A percentile compares a stretch with the other conserved stretches of the same genome.
phyloP scores from a whole-genome alignment of 306 rosid genomes.

The Lotus japonicus region DNA sequence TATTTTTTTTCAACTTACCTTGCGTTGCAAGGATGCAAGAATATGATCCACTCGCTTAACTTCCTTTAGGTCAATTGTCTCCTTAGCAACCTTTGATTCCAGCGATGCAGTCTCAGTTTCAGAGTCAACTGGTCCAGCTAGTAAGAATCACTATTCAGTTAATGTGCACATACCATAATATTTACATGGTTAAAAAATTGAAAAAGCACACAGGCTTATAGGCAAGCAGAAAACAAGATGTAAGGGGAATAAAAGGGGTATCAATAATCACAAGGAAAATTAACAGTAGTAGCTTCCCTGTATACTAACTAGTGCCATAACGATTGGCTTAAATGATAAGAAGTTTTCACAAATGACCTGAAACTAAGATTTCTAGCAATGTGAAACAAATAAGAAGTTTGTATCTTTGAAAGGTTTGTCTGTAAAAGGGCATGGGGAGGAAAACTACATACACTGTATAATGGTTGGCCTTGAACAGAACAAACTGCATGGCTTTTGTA shows the following conservation, averaged over 20 bases:
- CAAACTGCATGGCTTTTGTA: neutral
- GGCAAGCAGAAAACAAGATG: neutral
- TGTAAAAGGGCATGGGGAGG: neutral
- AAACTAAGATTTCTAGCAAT: neutral
- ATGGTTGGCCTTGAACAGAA: neutral
- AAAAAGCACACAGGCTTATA: constrained; percentile 1
- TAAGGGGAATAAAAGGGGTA: neutral
- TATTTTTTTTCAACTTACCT: constrained; percentile 36
- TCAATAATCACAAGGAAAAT: no score
- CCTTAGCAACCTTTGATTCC: constrained; percentile 63
- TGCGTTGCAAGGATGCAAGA: constrained; percentile 74
- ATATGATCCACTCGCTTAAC: constrained; percentile 73
- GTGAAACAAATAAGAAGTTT: neutral
- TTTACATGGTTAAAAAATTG: constrained; percentile 4
- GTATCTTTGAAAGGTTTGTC: neutral
- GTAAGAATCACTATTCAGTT: constrained; percentile 24
- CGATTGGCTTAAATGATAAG: neutral
- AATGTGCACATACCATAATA: neutral
- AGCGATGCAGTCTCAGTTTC: constrained; percentile 48
- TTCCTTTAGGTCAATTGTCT: constrained; percentile 67
- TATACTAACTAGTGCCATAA: neutral
- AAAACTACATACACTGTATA: neutral
- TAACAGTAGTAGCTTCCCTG: neutral
- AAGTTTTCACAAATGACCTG: neutral
- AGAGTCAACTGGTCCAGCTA: constrained; percentile 55